A percentile compares a stretch with the other conserved stretches of the same genome.
phyloP scores from a whole-genome alignment of 225 moss, liverwort and hornwort species.

The Pseudoscleropodium purum region DNA sequence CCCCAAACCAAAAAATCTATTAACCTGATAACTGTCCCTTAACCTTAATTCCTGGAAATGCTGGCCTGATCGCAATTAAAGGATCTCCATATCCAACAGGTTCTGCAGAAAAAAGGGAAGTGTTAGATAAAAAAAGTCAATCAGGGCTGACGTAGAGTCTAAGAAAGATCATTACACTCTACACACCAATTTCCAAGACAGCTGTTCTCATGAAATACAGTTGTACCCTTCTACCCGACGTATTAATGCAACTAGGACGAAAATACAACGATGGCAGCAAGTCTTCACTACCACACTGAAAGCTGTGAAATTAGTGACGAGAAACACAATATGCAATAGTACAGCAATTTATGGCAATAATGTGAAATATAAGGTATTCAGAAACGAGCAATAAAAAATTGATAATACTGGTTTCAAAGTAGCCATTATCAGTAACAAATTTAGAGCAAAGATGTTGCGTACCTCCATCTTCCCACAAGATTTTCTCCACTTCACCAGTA shows the following conservation, averaged over 20 bases:
- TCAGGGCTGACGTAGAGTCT: not conserved
- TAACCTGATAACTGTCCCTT: slow-evolving; percentile 30
- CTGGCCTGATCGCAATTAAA: slow-evolving; percentile 83
- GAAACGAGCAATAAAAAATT: not conserved
- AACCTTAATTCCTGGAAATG: slow-evolving; percentile 88
- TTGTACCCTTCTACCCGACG: not conserved
- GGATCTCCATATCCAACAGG: slow-evolving; percentile 99
- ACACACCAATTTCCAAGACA: not conserved
- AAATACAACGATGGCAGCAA: not conserved
- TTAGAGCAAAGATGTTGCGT: not conserved
- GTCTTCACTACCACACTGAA: not conserved
- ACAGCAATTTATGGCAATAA: not conserved
- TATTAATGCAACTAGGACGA: not conserved
- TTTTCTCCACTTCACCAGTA: slow-evolving; percentile 54
- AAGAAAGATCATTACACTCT: not conserved
- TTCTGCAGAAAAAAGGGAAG: slow-evolving; percentile 35
- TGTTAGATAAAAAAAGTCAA: not conserved
- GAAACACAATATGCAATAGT: not conserved
- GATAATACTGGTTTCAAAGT: not conserved
- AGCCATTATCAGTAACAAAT: not conserved
- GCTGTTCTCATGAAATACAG: not conserved
- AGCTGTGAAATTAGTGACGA: not conserved
- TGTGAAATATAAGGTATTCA: not conserved
- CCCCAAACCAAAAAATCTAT: not conserved
- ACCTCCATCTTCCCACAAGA: slow-evolving; percentile 60